Evolutionary conservation across 2,329 filamentous ascomycete species (phyloP).

Genomic region (Neonectria coccinea): DNA sequence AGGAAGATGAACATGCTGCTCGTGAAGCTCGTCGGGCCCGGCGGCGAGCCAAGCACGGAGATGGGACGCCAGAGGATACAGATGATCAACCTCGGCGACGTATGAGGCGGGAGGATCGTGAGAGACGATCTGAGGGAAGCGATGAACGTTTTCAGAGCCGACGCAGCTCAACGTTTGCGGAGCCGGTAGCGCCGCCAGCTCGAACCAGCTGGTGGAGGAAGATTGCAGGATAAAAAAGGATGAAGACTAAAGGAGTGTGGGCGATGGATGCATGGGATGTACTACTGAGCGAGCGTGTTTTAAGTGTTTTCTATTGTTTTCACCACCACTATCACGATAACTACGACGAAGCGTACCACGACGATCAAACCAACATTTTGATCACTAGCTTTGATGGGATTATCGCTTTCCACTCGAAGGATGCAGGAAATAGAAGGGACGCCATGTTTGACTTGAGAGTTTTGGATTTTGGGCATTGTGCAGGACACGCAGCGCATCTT

Average conservation of each 20-base stretch:
- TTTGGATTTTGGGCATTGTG: slow-evolving; percentile 17
- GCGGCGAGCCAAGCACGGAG: slow-evolving; percentile 58
- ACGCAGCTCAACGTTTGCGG: slow-evolving; percentile 57
- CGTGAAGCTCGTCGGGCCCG: slow-evolving; percentile 62
- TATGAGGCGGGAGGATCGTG: slow-evolving; percentile 55
- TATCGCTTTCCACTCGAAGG: slow-evolving; percentile 6
- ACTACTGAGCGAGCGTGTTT: slow-evolving; percentile 43
- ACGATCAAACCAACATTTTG: slow-evolving; percentile 18
- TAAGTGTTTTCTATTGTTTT: slow-evolving; percentile 32
- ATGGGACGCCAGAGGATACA: slow-evolving; percentile 55
- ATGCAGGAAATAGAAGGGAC: slow-evolving; percentile 19
- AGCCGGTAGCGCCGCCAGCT: slow-evolving; percentile 57
- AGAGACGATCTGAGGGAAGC: slow-evolving; percentile 56
- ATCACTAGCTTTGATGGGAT: slow-evolving; percentile 12
- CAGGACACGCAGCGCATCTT: slow-evolving; percentile 24
- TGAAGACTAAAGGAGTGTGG: slow-evolving; percentile 22
- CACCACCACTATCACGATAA: slow-evolving; percentile 18
- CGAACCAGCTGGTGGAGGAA: slow-evolving; percentile 72
- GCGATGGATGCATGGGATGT: slow-evolving; percentile 40
- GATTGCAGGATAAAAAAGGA: slow-evolving; percentile 55
- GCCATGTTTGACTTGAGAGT: slow-evolving; percentile 19
- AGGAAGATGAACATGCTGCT: slow-evolving; percentile 62
- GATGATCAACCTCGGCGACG: slow-evolving; percentile 59
- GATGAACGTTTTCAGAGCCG: slow-evolving; percentile 58
- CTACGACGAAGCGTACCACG: slow-evolving; percentile 24